A percentile compares a stretch with the other conserved stretches of the same genome.
Conservation (phyloP, 2,329 filamentous ascomycete genomes). For the Fusarium avenaceum region DNA sequence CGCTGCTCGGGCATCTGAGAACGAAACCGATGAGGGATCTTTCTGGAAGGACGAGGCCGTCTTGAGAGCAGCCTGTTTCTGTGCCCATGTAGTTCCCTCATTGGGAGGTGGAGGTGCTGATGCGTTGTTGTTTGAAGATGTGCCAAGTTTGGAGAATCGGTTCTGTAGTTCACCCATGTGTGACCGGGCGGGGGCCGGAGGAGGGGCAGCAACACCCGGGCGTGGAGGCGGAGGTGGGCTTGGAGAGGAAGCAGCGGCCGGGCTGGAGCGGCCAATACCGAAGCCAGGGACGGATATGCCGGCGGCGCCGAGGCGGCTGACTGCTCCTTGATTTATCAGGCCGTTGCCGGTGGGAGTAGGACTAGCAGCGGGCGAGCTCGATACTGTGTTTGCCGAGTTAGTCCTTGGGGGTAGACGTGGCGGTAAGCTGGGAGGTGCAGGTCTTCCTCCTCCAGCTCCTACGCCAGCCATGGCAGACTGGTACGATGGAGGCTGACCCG, state of each 20-base stretch:
- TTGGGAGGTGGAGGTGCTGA: conserved; percentile 50
- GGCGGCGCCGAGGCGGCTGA: conserved; percentile 76
- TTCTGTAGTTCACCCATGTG: conserved; percentile 77
- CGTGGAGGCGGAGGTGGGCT: conserved; percentile 48
- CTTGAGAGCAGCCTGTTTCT: conserved; percentile 73
- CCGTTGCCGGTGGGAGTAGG: conserved; percentile 44
- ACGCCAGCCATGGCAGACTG: conserved; percentile 46
- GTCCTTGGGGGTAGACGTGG: conserved; percentile 71
- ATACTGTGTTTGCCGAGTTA: conserved; percentile 52
- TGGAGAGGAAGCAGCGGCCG: conserved; percentile 49
- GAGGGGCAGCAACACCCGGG: conserved; percentile 39
- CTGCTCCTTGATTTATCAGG: conserved; percentile 68
- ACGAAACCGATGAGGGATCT: conserved; percentile 71
- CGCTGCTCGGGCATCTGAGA: conserved; percentile 69
- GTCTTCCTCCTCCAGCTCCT: conserved; percentile 49
- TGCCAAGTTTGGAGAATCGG: conserved; percentile 70
- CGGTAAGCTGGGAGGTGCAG: conserved; percentile 72
- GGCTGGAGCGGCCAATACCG: conserved; percentile 70
- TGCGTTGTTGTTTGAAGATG: conserved; percentile 42
- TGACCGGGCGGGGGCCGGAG: conserved; percentile 42
- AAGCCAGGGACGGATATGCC: conserved; percentile 84
- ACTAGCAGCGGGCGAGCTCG: conserved; percentile 43
- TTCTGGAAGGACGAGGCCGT: conserved; percentile 72
- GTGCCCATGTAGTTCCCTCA: conserved; percentile 72
- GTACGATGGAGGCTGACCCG: conserved; percentile 51